Percentiles rank a stretch among this genome's conserved stretches.
phyloP scores from a whole-genome alignment of 495 filamentous ascomycete species.

The Evernia prunastri region DNA sequence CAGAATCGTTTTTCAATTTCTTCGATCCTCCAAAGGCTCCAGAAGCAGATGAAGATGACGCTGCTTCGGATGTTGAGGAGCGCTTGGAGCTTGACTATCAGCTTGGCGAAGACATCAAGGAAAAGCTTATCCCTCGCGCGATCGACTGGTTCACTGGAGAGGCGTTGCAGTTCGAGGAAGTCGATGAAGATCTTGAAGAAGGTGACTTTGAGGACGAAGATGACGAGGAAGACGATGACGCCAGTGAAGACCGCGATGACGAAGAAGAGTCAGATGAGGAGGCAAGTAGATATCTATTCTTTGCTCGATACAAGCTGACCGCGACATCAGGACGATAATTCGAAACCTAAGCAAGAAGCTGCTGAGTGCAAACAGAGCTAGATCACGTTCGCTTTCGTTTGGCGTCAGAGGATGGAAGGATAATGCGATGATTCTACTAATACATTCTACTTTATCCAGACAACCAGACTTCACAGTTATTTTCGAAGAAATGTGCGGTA shows the following conservation, averaged over 20 bases:
- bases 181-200: slow-evolving; percentile 80
- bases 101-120: slow-evolving; percentile 98
- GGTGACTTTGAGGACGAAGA: slow-evolving; percentile 83
- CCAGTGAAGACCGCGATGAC: slow-evolving; percentile 79
- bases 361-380: slow-evolving; percentile 99
- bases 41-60: slow-evolving; percentile 65
- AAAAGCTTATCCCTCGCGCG: slow-evolving; percentile 97
- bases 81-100: slow-evolving; percentile 98
- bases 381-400: slow-evolving; percentile 27
- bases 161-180: slow-evolving; percentile 91
- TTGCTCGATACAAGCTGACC: slow-evolving; percentile 16
- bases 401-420: slow-evolving; percentile 6
- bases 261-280: slow-evolving; percentile 88
- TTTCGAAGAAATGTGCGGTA: neutral
- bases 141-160: slow-evolving; percentile 99
- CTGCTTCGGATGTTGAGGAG: slow-evolving; percentile 87
- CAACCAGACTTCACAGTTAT: neutral
- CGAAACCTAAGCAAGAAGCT: slow-evolving; percentile 97
- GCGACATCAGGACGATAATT: slow-evolving; percentile 73
- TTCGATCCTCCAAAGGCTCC: slow-evolving; percentile 92
- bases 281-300: slow-evolving; percentile 43
- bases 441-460: slow-evolving; percentile 5
- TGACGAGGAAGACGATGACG: slow-evolving; percentile 87
- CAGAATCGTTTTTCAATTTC: slow-evolving; percentile 99
- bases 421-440: slow-evolving; percentile 3